These are phyloP conservation scores for Huntiella moniliformis DNA, from an alignment of 2,329 filamentous ascomycete species.

Conservation along the genomic window DNA sequence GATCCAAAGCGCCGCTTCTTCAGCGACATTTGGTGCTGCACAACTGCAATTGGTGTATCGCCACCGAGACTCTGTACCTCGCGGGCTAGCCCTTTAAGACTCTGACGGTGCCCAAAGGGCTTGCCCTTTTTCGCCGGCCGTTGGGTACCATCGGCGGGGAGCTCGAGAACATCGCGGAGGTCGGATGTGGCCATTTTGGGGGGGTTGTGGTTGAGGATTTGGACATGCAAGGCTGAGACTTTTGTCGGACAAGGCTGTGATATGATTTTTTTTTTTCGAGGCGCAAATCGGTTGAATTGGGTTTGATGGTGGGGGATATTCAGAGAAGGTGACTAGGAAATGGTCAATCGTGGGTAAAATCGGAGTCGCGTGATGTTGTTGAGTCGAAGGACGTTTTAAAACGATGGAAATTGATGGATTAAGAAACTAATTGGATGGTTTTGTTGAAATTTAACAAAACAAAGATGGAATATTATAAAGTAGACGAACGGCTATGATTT, in stretches of 20 bases:
- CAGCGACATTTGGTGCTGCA: slow-evolving; percentile 39
- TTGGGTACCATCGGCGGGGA: slow-evolving; percentile 41
- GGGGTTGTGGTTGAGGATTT: neutral
- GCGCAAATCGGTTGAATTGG: neutral
- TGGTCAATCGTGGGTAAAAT: neutral
- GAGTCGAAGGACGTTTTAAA: no score
- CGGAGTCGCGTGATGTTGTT: no score
- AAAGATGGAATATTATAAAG: no score
- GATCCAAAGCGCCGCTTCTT: slow-evolving; percentile 38
- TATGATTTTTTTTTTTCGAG: slow-evolving; percentile 6
- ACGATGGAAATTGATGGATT: no score
- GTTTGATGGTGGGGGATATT: neutral
- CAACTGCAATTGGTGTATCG: slow-evolving; percentile 48
- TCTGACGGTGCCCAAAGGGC: slow-evolving; percentile 37
- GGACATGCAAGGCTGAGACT: neutral
- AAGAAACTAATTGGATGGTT: no score
- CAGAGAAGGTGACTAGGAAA: neutral
- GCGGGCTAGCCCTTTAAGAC: slow-evolving; percentile 43
- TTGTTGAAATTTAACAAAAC: no score
- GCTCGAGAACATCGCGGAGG: slow-evolving; percentile 73
- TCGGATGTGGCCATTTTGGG: slow-evolving; percentile 52
- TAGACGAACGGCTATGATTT: no score
- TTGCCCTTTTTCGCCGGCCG: slow-evolving; percentile 61
- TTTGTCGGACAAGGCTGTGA: slow-evolving; percentile 4
- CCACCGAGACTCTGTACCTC: slow-evolving; percentile 48